Evolutionary conservation across 805 yeast species (phyloP).

Genomic region (Saturnispora hagleri): DNA sequence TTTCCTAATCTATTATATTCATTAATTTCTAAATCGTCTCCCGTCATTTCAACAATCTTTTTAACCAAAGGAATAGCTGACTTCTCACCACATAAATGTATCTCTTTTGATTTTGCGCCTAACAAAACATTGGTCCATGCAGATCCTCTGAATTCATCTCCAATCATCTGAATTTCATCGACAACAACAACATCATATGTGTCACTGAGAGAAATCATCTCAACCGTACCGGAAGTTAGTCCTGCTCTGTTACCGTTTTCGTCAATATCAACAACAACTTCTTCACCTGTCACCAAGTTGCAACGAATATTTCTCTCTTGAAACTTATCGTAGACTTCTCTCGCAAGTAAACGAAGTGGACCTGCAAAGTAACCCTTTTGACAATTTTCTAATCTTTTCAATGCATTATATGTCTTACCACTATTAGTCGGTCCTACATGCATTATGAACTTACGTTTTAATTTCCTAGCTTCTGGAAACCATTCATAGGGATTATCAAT

Average conservation of each 20-base stretch:
- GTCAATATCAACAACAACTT: slow-evolving; percentile 64
- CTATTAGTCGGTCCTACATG: slow-evolving; percentile 98
- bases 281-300: slow-evolving; percentile 93
- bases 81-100: slow-evolving; percentile 92
- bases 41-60: slow-evolving; percentile 54
- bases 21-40: slow-evolving; percentile 70
- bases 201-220: slow-evolving; percentile 69
- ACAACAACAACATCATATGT: slow-evolving; percentile 80
- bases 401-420: slow-evolving; percentile 85
- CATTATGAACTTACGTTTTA: slow-evolving; percentile 73
- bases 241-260: slow-evolving; percentile 64
- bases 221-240: slow-evolving; percentile 82
- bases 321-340: slow-evolving; percentile 84
- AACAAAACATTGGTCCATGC: slow-evolving; percentile 91
- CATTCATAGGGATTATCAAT: slow-evolving; percentile 59
- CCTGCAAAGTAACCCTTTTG: slow-evolving; percentile 88
- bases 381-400: slow-evolving; percentile 54
- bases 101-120: slow-evolving; percentile 76
- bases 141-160: slow-evolving; percentile 70
- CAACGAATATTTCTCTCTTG: slow-evolving; percentile 57
- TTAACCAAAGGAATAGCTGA: slow-evolving; percentile 64
- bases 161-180: slow-evolving; percentile 95
- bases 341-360: slow-evolving; percentile 80
- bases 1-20: slow-evolving; percentile 69
- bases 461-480: slow-evolving; percentile 77